Evolutionary conservation across 192 early-diverging fungal species (phyloP), one percentile per base, ranked within the genome.

Genomic region (Umbelopsis ramanniana): DNA sequence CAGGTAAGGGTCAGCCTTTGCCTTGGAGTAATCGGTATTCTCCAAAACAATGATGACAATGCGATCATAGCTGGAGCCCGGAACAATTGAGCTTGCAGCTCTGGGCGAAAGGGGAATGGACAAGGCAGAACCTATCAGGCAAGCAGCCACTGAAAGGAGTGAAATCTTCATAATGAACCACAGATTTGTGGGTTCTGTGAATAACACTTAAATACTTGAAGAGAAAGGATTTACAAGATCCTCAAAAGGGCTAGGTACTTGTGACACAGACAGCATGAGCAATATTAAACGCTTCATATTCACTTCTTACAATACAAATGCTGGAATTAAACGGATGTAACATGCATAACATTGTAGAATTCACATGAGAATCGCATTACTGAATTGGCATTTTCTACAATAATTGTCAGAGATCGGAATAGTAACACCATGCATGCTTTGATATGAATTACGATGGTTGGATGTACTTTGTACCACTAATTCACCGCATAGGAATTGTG

Each of bases 1-100:
- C 21, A 75, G 35, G 8, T 75, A 72, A 11, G 57, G 50, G 22
- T 80, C 67, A 7, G 46, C 43, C 19, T 46, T 60, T 17, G 63
- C 78, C 21, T 38, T 68, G n/a, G 14, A 11, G 52, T 73, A 80
- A 52, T 68, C 70, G 1, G 48, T 66, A 52, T 80, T 80, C 50
- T 80, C 78, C 33, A 80, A 60, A 52, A 80, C 40, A 35, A 80
- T 47, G 45, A 73, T 68, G 0, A 76, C 63, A 9, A 80, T 63
- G 22, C 74, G 55, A 67, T 80, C 78, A 66, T 77, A 80, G 54
- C 68, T 46, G 48, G 46, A 68, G 33, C 78, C 78, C 24, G 55
- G 74, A 29, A 74, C 68, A 24, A 72, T 40, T 14, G 23, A 37
- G 15, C 15, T 40, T 15, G 69, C 1, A 12, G 47, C 50, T 37